Evolutionary conservation across 2,329 filamentous ascomycete genomes (phyloP).

Genomic region (Madurella fahalii): DNA sequence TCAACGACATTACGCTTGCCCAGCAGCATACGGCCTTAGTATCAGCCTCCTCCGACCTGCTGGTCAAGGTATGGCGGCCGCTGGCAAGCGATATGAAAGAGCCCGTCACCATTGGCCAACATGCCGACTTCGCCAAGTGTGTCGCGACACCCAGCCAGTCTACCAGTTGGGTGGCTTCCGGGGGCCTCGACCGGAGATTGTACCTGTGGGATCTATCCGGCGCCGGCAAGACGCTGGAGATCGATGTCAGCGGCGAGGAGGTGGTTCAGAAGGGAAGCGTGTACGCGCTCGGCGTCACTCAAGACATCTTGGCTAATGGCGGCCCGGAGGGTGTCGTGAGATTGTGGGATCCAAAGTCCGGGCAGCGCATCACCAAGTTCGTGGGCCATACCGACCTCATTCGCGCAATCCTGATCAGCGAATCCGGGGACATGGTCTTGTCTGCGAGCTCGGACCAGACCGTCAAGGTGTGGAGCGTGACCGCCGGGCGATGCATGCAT

Average conservation of each 20-base stretch:
- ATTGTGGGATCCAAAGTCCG: constrained; percentile 85
- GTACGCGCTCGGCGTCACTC: constrained; percentile 79
- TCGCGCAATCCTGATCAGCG: constrained; percentile 82
- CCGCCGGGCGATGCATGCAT: constrained; percentile 92
- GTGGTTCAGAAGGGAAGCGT: constrained; percentile 87
- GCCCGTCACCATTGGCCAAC: constrained; percentile 79
- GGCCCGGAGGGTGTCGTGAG: constrained; percentile 91
- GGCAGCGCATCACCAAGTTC: constrained; percentile 90
- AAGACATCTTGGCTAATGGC: constrained; percentile 81
- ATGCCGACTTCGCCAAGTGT: constrained; percentile 95
- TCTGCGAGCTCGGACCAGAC: constrained; percentile 95
- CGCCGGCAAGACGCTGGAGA: constrained; percentile 78
- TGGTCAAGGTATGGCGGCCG: constrained; percentile 89
- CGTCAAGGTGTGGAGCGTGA: constrained; percentile 96
- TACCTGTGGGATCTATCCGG: constrained; percentile 91
- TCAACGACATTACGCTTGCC: constrained; percentile 84
- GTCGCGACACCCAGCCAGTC: constrained; percentile 65
- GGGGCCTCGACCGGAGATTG: constrained; percentile 87
- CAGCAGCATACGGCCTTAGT: constrained; percentile 75
- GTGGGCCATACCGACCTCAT: constrained; percentile 96
- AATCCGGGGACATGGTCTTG: constrained; percentile 84
- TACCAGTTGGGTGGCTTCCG: constrained; percentile 85
- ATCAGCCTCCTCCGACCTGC: constrained; percentile 89
- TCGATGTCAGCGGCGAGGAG: constrained; percentile 80
- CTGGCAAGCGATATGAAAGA: constrained; percentile 60